These are phyloP conservation scores for Tetrapisispora fleetii DNA, from an alignment of 805 yeast species.

Conservation along the genomic window DNA sequence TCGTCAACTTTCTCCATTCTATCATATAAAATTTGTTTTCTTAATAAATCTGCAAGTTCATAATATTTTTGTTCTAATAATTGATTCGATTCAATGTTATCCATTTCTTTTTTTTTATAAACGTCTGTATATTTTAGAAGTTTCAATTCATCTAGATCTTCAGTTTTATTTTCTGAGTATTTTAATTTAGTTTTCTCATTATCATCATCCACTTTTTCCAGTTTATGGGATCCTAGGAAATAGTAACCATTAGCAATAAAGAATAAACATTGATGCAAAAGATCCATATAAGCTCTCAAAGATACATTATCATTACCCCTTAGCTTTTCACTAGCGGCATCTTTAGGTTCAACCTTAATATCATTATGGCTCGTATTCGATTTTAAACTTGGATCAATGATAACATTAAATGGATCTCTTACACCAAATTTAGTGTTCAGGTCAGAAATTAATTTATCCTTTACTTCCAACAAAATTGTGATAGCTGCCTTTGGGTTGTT, in stretches of 20 bases:
- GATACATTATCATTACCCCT: slow-evolving; percentile 4
- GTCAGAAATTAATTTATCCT: slow-evolving; percentile 25
- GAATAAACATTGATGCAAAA: slow-evolving; percentile 69
- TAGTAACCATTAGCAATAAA: slow-evolving; percentile 45
- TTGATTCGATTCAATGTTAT: slow-evolving; percentile 28
- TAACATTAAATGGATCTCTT: slow-evolving; percentile 10
- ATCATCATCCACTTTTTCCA: slow-evolving; percentile 21
- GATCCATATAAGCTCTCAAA: slow-evolving; percentile 31
- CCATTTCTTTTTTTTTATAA: slow-evolving; percentile 22
- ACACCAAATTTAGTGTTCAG: slow-evolving; percentile 17
- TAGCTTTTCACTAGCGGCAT: not conserved
- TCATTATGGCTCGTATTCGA: not conserved
- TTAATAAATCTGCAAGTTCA: slow-evolving; percentile 49
- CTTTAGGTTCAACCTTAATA: not conserved
- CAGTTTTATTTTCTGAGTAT: slow-evolving; percentile 7
- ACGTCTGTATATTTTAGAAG: slow-evolving; percentile 11
- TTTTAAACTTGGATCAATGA: not conserved
- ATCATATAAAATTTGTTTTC: slow-evolving; percentile 39
- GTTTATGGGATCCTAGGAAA: slow-evolving; percentile 20
- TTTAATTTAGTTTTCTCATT: slow-evolving; percentile 17
- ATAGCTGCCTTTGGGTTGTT: slow-evolving; percentile 45
- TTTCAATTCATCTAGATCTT: slow-evolving; percentile 4
- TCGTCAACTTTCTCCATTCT: slow-evolving; percentile 26
- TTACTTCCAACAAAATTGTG: slow-evolving; percentile 34
- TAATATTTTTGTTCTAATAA: slow-evolving; percentile 45